phyloP scores from a whole-genome alignment of 768 basidiomycete genomes.

The Kwoniella dejecticola region DNA sequence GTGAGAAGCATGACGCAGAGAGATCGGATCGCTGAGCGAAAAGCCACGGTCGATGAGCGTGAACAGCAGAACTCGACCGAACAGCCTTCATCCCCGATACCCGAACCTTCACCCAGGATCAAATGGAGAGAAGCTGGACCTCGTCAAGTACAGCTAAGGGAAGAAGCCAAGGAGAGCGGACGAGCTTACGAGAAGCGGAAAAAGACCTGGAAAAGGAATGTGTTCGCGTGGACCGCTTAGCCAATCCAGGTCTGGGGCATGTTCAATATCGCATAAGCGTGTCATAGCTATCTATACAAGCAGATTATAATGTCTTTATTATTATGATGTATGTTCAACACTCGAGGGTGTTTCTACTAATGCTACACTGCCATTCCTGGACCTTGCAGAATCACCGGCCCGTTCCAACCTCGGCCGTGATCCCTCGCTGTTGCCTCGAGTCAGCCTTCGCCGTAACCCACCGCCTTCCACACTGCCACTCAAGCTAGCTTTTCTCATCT shows the following conservation, averaged over 20 bases:
- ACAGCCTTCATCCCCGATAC: too few relatives aligned
- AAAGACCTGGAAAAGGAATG: slow-evolving; percentile 17
- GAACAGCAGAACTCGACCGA: neutral
- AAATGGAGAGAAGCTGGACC: slow-evolving; percentile 34
- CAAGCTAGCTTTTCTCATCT: slow-evolving; percentile 7
- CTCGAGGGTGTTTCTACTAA: slow-evolving; percentile 2
- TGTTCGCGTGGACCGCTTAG: slow-evolving; percentile 20
- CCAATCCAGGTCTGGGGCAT: too few relatives aligned
- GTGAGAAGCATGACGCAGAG: slow-evolving; percentile 10
- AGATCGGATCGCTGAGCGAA: slow-evolving; percentile 1
- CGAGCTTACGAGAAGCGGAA: slow-evolving; percentile 27
- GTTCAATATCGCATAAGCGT: too few relatives aligned
- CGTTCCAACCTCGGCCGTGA: slow-evolving; percentile 13
- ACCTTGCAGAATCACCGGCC: slow-evolving; percentile 2
- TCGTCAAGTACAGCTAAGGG: slow-evolving; percentile 30
- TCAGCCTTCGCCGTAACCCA: neutral
- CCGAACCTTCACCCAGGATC: slow-evolving; percentile 2
- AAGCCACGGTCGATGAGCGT: neutral
- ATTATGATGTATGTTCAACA: neutral
- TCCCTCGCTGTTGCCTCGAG: slow-evolving; percentile 7
- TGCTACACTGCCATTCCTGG: slow-evolving; percentile 6
- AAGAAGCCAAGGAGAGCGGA: slow-evolving; percentile 36
- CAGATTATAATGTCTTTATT: neutral
- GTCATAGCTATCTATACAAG: neutral
- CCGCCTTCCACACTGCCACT: slow-evolving; percentile 8